Evolutionary conservation across 768 basidiomycete species (phyloP).

Genomic region (Rhizopogon vinicolor): DNA sequence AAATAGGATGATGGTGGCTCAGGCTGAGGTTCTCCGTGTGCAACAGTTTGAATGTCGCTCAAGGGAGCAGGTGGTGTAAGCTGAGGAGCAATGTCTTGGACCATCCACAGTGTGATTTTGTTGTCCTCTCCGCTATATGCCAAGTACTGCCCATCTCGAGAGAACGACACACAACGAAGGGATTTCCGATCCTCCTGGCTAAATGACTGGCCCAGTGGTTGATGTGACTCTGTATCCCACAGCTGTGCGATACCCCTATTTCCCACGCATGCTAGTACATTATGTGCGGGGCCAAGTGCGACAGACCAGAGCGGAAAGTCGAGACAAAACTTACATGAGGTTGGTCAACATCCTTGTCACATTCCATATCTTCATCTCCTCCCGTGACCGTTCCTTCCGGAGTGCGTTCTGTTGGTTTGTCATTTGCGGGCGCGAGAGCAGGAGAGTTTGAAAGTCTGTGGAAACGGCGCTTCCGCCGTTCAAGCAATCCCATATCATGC

Average conservation of each 20-base stretch:
- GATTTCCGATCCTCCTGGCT: background rate
- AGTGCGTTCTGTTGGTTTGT: no score
- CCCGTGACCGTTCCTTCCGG: no score
- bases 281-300: background rate
- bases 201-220: background rate
- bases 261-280: background rate
- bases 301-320: background rate
- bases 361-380: no score
- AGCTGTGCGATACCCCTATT: background rate
- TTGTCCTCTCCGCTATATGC: background rate
- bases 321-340: no score
- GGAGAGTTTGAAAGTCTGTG: no score
- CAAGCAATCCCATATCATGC: background rate
- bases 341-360: no score
- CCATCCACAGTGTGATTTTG: background rate
- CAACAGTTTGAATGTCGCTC: no score
- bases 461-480: background rate
- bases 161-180: background rate
- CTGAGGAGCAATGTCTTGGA: background rate
- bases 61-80: no score
- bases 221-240: background rate
- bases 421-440: no score
- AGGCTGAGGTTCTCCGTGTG: background rate
- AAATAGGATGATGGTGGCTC: background rate
- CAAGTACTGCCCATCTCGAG: background rate